Evolutionary conservation across 345 rosid species (phyloP).

Genomic region (Dipteronia dyeriana): DNA sequence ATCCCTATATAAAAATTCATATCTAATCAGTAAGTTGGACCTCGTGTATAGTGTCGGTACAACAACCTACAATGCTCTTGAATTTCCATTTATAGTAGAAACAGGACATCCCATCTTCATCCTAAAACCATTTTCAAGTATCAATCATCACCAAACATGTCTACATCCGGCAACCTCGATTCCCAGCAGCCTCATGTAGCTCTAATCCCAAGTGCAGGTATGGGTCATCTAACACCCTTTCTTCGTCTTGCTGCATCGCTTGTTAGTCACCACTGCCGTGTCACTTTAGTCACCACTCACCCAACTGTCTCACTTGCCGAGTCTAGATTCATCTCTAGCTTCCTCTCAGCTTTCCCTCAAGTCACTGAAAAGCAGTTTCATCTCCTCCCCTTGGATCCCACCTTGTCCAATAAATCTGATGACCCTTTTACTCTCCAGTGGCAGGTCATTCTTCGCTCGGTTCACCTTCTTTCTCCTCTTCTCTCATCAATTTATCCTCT

Average conservation of each 20-base stretch:
- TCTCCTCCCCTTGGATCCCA: slow-evolving; percentile 23
- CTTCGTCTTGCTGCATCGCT: slow-evolving; percentile 44
- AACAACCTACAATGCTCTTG: too few species aligned
- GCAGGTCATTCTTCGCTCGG: slow-evolving; percentile 35
- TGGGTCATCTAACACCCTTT: slow-evolving; percentile 51
- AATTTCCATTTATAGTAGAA: too few species aligned
- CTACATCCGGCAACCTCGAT: background rate
- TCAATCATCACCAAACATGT: background rate
- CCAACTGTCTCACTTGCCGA: slow-evolving; percentile 44
- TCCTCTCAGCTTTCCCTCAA: slow-evolving; percentile 36
- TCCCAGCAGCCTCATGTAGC: slow-evolving; percentile 32
- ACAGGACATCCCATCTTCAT: background rate
- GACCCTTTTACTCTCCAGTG: slow-evolving; percentile 45
- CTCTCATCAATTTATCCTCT: slow-evolving; percentile 26
- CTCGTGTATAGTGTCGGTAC: too few species aligned
- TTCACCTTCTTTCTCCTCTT: slow-evolving; percentile 36
- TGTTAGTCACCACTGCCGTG: slow-evolving; percentile 20
- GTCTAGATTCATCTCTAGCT: slow-evolving; percentile 27
- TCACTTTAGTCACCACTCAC: slow-evolving; percentile 43
- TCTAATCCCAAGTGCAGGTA: slow-evolving; percentile 43
- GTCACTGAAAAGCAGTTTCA: slow-evolving; percentile 29
- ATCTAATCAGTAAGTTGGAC: too few species aligned
- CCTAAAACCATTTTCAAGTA: background rate
- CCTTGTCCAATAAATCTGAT: background rate
- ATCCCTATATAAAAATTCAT: too few species aligned